Percentiles rank a stretch among this genome's conserved stretches.
These are phyloP conservation scores for Picea abies DNA, from an alignment of 83 land plant genomes.

Conservation along the genomic window DNA sequence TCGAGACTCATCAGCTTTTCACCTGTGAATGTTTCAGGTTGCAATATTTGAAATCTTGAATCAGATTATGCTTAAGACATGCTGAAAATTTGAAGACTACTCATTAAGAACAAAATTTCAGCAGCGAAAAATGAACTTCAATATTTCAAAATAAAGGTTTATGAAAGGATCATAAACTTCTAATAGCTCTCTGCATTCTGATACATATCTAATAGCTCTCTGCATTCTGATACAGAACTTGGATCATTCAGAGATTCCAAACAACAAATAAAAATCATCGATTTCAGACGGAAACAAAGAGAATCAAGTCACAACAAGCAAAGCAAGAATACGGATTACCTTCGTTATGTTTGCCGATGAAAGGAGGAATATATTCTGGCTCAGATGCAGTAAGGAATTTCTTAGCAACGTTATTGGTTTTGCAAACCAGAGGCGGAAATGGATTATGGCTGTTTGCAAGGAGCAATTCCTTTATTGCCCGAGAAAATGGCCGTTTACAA, in stretches of 20 bases:
- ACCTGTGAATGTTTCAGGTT: too few relatives aligned
- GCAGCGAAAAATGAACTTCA: too few relatives aligned
- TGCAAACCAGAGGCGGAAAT: constrained; percentile 4
- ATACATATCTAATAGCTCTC: too few relatives aligned
- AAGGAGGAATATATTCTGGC: background rate
- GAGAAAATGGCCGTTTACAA: background rate
- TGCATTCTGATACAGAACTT: too few relatives aligned
- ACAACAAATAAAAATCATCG: background rate
- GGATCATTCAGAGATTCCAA: background rate
- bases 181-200: too few relatives aligned
- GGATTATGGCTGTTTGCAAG: background rate
- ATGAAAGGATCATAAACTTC: too few relatives aligned
- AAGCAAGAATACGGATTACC: background rate
- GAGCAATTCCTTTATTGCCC: constrained; percentile 3
- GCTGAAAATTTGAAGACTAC: too few relatives aligned
- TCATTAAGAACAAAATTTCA: too few relatives aligned
- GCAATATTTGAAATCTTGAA: too few relatives aligned
- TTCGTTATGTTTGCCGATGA: constrained; percentile 7
- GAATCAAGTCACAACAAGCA: background rate
- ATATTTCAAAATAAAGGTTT: too few relatives aligned
- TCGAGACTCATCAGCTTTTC: too few relatives aligned
- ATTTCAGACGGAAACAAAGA: background rate
- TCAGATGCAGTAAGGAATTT: background rate
- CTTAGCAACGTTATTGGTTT: background rate
- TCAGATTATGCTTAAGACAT: too few relatives aligned